Percentiles rank a stretch among this genome's conserved stretches.
phyloP scores from a whole-genome alignment of 148 eudicot species.

The Hydrangea macrophylla region DNA sequence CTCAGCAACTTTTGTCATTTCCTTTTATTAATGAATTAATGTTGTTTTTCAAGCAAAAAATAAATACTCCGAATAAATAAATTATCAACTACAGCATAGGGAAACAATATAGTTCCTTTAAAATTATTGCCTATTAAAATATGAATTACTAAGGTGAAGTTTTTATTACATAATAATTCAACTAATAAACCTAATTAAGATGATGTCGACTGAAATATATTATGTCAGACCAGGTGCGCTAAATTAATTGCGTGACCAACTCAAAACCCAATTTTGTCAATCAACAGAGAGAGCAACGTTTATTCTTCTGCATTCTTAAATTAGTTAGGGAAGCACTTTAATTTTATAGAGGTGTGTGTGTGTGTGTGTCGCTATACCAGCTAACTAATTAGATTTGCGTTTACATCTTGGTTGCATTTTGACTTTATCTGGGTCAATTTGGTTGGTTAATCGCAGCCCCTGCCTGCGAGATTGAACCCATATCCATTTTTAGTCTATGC shows the following conservation, averaged over 20 bases:
- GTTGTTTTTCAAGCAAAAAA: too few relatives aligned
- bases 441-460: background rate
- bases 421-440: background rate
- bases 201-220: background rate
- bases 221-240: background rate
- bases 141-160: too few relatives aligned
- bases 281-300: background rate
- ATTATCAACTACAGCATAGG: background rate
- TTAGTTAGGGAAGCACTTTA: conserved; percentile 3
- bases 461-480: too few relatives aligned
- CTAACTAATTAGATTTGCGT: background rate
- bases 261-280: background rate
- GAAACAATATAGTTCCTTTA: too few relatives aligned
- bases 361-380: too few relatives aligned
- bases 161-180: too few relatives aligned
- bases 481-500: too few relatives aligned
- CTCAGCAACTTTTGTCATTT: too few relatives aligned
- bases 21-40: too few relatives aligned
- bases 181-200: too few relatives aligned
- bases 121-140: too few relatives aligned
- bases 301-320: background rate
- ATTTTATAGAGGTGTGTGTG: background rate
- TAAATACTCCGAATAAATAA: background rate
- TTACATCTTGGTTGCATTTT: background rate
- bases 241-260: background rate